These are phyloP conservation scores for Suillus brevipes DNA, from an alignment of 768 basidiomycete species.

Conservation along the genomic window DNA sequence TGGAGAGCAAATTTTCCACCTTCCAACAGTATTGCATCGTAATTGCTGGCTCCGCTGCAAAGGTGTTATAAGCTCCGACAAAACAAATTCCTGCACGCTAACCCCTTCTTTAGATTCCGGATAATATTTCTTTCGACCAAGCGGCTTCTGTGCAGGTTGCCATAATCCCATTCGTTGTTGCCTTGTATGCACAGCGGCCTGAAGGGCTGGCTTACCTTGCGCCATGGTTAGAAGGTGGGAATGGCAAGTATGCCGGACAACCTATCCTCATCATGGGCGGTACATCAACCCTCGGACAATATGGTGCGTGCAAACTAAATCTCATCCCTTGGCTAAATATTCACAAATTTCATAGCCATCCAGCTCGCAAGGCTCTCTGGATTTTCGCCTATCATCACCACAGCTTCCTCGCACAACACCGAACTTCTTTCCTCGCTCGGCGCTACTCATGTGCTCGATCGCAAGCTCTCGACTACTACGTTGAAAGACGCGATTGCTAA, in stretches of 20 bases:
- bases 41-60: slow-evolving; percentile 24
- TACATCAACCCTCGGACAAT: slow-evolving; percentile 38
- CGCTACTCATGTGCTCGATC: slow-evolving; percentile 39
- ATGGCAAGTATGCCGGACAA: slow-evolving; percentile 31
- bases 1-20: slow-evolving; percentile 9
- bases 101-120: slow-evolving; percentile 31
- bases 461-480: slow-evolving; percentile 18
- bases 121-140: slow-evolving; percentile 37
- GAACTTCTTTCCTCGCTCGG: slow-evolving; percentile 36
- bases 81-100: neutral
- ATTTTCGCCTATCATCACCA: slow-evolving; percentile 40
- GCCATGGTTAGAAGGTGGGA: slow-evolving; percentile 36
- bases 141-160: slow-evolving; percentile 39
- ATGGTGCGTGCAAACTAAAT: slow-evolving; percentile 36
- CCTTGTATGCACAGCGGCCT: slow-evolving; percentile 32
- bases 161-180: slow-evolving; percentile 32
- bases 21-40: slow-evolving; percentile 32
- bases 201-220: slow-evolving; percentile 30
- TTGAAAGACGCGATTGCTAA: slow-evolving; percentile 15
- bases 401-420: slow-evolving; percentile 38
- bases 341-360: slow-evolving; percentile 39
- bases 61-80: slow-evolving; percentile 11
- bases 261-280: slow-evolving; percentile 40
- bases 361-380: slow-evolving; percentile 37
- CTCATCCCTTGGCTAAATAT: slow-evolving; percentile 32